Percentiles rank a stretch among this genome's conserved stretches.
These are phyloP conservation scores for Penicillium sp. DNA, from an alignment of 2,329 filamentous ascomycete species.

Conservation along the genomic window DNA sequence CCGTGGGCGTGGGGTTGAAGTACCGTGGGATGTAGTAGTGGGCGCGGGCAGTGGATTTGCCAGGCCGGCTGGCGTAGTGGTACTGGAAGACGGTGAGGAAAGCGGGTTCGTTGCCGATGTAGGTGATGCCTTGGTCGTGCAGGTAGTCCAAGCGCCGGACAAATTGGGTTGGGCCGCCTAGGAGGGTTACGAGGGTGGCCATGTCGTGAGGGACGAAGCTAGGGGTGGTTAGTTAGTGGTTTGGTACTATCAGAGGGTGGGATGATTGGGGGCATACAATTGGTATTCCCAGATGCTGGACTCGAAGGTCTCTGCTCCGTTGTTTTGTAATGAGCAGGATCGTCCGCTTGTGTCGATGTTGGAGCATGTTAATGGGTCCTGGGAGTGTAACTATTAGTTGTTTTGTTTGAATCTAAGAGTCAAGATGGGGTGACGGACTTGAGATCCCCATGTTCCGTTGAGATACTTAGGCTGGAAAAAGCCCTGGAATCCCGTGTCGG, in stretches of 20 bases:
- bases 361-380: conserved; percentile 50
- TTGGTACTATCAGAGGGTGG: no score
- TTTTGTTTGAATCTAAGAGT: no score
- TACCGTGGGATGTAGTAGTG: conserved; percentile 57
- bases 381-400: no score
- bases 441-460: conserved; percentile 64
- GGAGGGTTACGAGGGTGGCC: conserved; percentile 47
- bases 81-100: conserved; percentile 61
- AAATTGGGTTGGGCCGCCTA: conserved; percentile 52
- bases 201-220: conserved; percentile 49
- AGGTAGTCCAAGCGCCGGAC: conserved; percentile 54
- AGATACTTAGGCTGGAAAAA: conserved; percentile 63
- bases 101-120: conserved; percentile 57
- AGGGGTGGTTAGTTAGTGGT: neutral
- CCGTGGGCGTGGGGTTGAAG: conserved; percentile 50
- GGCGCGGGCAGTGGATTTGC: conserved; percentile 40
- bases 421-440: no score
- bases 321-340: conserved; percentile 29
- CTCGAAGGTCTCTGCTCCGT: conserved; percentile 27
- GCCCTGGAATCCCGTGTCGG: conserved; percentile 57
- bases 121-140: conserved; percentile 55
- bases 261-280: conserved; percentile 45
- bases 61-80: conserved; percentile 59
- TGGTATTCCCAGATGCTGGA: conserved; percentile 33
- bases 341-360: conserved; percentile 44